Conservation (phyloP, 139 green algal species). For the Pedinophyceae sp. region DNA sequence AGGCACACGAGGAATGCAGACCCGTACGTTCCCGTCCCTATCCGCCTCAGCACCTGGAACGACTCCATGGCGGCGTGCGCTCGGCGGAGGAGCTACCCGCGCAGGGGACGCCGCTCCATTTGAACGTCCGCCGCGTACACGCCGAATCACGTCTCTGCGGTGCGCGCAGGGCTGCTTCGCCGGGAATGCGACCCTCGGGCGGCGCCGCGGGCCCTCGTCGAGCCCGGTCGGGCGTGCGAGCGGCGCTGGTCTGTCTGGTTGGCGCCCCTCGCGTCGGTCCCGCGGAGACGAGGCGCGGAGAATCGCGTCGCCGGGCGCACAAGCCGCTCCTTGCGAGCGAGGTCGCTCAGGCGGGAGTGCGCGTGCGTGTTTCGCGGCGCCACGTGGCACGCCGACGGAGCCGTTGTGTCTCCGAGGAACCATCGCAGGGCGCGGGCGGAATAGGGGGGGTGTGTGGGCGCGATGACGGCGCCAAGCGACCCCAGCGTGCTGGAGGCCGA, state of each 20-base stretch:
- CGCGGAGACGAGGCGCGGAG: no score
- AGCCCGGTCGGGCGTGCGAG: neutral
- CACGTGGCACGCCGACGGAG: neutral
- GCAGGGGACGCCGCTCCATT: no score
- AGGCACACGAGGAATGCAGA: conserved; percentile 24
- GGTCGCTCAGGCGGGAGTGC: no score
- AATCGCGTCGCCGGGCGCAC: no score
- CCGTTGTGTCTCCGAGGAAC: no score
- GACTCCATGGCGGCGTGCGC: conserved; percentile 21
- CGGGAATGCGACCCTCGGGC: neutral
- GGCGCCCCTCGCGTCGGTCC: no score
- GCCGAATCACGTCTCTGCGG: no score
- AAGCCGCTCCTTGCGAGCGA: no score
- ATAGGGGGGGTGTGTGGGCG: neutral
- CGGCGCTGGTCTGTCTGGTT: no score
- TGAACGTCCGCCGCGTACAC: neutral
- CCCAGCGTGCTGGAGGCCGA: neutral
- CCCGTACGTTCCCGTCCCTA: conserved; percentile 33
- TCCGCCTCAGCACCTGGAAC: conserved; percentile 30
- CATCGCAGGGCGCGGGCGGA: no score
- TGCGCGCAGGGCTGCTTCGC: no score
- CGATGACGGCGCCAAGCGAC: neutral
- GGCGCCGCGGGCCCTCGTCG: neutral
- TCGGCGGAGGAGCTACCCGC: neutral
- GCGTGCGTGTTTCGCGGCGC: neutral